phyloP scores from a whole-genome alignment of 2,329 filamentous ascomycete genomes.

The Colletotrichum coccodes region DNA sequence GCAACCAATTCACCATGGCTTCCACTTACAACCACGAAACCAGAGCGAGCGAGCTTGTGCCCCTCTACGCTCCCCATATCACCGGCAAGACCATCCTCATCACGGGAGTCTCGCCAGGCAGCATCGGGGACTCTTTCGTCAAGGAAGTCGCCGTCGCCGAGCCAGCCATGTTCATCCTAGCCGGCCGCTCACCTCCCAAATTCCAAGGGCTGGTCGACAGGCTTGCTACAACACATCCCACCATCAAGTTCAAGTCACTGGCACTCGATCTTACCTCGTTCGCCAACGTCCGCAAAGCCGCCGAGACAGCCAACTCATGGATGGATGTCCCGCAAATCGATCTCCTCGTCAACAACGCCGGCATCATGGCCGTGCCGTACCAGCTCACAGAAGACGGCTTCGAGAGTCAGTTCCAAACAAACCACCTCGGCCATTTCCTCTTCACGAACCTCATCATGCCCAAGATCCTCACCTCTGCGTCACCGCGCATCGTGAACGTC shows the following conservation, averaged over 20 bases:
- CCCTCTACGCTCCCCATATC: constrained; percentile 43
- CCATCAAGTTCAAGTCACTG: constrained; percentile 46
- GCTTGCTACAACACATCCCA: constrained; percentile 44
- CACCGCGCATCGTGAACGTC: constrained; percentile 54
- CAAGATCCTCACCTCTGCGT: constrained; percentile 40
- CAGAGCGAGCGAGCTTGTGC: constrained; percentile 40
- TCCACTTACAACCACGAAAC: constrained; percentile 22
- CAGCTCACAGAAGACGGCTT: constrained; percentile 47
- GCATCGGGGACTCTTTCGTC: constrained; percentile 50
- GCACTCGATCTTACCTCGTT: constrained; percentile 51
- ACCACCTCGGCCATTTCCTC: constrained; percentile 51
- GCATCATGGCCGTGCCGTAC: constrained; percentile 49
- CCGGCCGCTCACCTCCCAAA: constrained; percentile 54
- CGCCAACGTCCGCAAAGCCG: constrained; percentile 50
- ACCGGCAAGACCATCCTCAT: constrained; percentile 50
- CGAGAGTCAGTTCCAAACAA: constrained; percentile 49
- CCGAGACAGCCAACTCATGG: constrained; percentile 46
- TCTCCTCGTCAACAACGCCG: constrained; percentile 54
- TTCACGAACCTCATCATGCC: constrained; percentile 50
- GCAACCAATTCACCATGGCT: neutral
- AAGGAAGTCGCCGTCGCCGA: constrained; percentile 46
- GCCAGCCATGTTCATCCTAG: constrained; percentile 55
- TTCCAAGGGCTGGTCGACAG: constrained; percentile 46
- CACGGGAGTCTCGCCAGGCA: constrained; percentile 51
- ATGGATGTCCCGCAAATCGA: constrained; percentile 47